Base-by-base conservation (phyloP, 75 land plant genomes). In the Larix kaempferi region DNA sequence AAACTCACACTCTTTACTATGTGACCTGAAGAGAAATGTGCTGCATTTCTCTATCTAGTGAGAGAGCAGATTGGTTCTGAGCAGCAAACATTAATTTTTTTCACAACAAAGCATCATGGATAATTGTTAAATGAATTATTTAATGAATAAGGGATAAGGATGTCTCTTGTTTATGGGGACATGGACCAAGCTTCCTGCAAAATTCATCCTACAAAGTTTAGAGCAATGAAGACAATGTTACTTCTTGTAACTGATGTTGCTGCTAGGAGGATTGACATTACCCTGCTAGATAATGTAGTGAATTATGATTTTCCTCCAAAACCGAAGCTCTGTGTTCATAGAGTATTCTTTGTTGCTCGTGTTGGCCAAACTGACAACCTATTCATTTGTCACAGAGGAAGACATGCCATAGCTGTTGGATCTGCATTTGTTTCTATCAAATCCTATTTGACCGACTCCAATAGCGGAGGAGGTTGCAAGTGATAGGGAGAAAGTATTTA, bases 151-250 rank as follows among this genome's bases (percentile, higher is more conserved):
- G 98, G 98, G 13, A 86, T 98, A 71, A 94, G 86, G 19, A 81
- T 95, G 33, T 92, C 99, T 74, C 84, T 96, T 21, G 93, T 91
- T 37, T 96, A 96, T 82, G 99, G 99, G 69, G 94, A 94, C 29
- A 95, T 98, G 99, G 99, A 98, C 78, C 96, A 95, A 78, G 91
- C 98, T 77, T 98, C 99, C 56, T 88, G 98, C 0, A 98, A 95
- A 56, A 98, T 98, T 21, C 90, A 95, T 82, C 67, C 95, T 75
- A 88, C 96, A 60, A 95, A 86, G 81, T 98, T 98, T 78, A 87
- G 98, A 67, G 82, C 96, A 27, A 84, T 96, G 79, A 98, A 88
- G 79, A 95, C 98, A 4, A 98, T 92, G 98, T 64, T 95, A 19
- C 79, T 95, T 0, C 83, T 98, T 62, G 99, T 98, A 69, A 98